A percentile compares a stretch with the other conserved stretches of the same genome.
These are phyloP conservation scores for Phylloporus sp. DNA, from an alignment of 768 basidiomycete genomes.

Conservation along the genomic window DNA sequence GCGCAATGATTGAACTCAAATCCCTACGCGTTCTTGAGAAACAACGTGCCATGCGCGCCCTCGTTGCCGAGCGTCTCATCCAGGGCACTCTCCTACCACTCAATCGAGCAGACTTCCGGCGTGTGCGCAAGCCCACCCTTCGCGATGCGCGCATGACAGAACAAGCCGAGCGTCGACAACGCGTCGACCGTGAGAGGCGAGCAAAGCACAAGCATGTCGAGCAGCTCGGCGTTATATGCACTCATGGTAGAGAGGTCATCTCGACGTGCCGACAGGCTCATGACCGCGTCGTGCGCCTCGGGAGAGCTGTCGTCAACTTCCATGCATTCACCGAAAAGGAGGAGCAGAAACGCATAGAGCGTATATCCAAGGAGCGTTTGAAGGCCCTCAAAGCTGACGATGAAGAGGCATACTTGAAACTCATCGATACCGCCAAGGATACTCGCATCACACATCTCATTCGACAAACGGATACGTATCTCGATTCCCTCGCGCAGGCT, in stretches of 20 bases:
- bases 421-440: constrained; percentile 98
- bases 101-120: constrained; percentile 88
- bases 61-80: constrained; percentile 80
- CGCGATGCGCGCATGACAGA: constrained; percentile 90
- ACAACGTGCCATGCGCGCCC: constrained; percentile 81
- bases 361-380: constrained; percentile 94
- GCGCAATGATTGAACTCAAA: constrained; percentile 91
- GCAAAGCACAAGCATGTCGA: constrained; percentile 97
- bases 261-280: constrained; percentile 63
- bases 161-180: constrained; percentile 84
- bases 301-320: constrained; percentile 75
- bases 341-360: constrained; percentile 94
- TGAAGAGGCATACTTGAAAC: constrained; percentile 99
- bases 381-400: constrained; percentile 97
- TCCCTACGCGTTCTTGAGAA: constrained; percentile 84
- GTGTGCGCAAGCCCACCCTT: constrained; percentile 76
- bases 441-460: constrained; percentile 96
- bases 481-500: constrained; percentile 92
- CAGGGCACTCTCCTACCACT: constrained; percentile 86
- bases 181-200: constrained; percentile 84
- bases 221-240: constrained; percentile 80
- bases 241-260: constrained; percentile 74
- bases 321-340: constrained; percentile 93
- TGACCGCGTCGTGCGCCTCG: constrained; percentile 55
- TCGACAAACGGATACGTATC: constrained; percentile 88